phyloP scores from a whole-genome alignment of 2,329 filamentous ascomycete genomes.

The Chaetothyriales sp. region DNA sequence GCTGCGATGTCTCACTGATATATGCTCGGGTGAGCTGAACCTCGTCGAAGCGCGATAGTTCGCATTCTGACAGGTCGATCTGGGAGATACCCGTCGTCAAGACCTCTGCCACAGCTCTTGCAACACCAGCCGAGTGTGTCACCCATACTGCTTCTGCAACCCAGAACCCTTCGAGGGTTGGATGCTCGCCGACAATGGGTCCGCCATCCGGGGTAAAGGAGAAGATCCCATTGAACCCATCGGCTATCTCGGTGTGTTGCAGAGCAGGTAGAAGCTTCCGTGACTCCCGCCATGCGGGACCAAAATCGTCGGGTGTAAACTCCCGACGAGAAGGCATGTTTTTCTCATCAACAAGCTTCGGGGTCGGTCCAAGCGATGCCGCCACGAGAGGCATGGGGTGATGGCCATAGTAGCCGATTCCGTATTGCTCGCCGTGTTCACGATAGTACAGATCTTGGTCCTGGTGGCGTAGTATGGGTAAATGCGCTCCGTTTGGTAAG shows the following conservation, averaged over 20 bases:
- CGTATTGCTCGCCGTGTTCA: constrained; percentile 49
- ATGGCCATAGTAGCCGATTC: constrained; percentile 53
- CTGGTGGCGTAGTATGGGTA: constrained; percentile 50
- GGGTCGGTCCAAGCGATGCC: constrained; percentile 39
- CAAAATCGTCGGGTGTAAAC: constrained; percentile 48
- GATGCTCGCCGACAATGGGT: constrained; percentile 45
- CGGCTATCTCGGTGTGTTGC: constrained; percentile 37
- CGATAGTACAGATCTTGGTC: constrained; percentile 53
- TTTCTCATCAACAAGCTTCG: constrained; percentile 38
- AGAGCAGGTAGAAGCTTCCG: constrained; percentile 42
- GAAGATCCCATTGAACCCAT: constrained; percentile 54
- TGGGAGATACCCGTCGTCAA: constrained; percentile 43
- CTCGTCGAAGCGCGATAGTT: constrained; percentile 48
- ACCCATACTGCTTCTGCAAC: constrained; percentile 56
- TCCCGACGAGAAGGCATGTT: constrained; percentile 51
- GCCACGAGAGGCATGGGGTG: constrained; percentile 48
- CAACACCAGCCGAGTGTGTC: constrained; percentile 51
- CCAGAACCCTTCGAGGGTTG: constrained; percentile 47
- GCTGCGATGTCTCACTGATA: constrained; percentile 44
- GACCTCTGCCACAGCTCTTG: constrained; percentile 45
- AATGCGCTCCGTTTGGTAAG: constrained; percentile 35
- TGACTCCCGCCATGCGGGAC: constrained; percentile 45
- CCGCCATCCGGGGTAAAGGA: constrained; percentile 54
- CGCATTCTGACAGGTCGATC: constrained; percentile 46
- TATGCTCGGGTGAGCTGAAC: constrained; percentile 44